Base-by-base conservation (phyloP, 108 stramenopile species). In the Cyclotella baltica region DNA sequence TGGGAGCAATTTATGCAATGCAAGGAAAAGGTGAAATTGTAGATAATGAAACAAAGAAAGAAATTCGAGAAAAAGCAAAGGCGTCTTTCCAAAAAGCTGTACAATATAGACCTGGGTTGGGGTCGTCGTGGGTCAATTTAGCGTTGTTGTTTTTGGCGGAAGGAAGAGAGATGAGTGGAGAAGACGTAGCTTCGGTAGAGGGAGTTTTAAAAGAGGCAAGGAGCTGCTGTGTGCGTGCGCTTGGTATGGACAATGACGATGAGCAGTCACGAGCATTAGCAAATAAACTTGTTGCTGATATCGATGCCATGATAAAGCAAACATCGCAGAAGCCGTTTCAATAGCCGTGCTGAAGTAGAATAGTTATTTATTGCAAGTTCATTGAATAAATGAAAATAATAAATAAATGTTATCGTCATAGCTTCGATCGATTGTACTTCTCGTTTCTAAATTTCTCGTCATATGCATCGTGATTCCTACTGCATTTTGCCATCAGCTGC, bases 41-140 rank as follows among this genome's bases (percentile, higher is more conserved):
- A 4, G 38, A 18, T 0, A 47, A 30, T 18, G 68, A 33, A 46
- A 19, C 4, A 19, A 72, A 29, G 48, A 57, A 19, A 40, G 62
- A 75, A 58, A 31, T 70, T 16, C 53, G 74, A 62, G 3, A 0
- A n/a, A 70, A 59, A 28, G 81, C 81, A 33, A 82, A 72, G 36
- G 52, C 70, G 6, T 58, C 70, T 23, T 75, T 82, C 36, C 35
- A 31, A 33, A 35, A 65, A 34, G 73, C 81, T 25, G 70, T 82
- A 0, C 37, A 62, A 35, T 82, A 75, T 28, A 66, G 81, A 70
- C 81, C 81, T 5, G 62, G 74, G 18, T 19, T 82, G 0, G 81
- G 81, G n/a, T 67, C 73, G 13, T 70, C 70, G 9, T 82, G 81
- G 81, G 81, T 82, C 22, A 82, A 82, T 70, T 34, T 82, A 18